Evolutionary conservation across 768 basidiomycete species (phyloP).

Genomic region (Macrolepiota fuliginosa): DNA sequence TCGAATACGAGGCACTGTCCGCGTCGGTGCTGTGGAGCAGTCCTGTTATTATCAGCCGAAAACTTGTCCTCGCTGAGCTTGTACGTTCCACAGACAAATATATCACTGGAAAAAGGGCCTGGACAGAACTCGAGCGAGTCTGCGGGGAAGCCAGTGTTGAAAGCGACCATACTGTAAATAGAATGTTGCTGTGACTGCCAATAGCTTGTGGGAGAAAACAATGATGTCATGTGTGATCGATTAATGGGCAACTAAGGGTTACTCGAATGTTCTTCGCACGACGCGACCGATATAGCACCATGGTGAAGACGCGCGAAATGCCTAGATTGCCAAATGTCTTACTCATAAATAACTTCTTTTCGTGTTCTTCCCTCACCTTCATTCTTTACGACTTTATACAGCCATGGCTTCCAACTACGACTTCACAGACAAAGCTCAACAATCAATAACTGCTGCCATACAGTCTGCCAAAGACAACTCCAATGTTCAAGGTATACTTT

Average conservation of each 20-base stretch:
- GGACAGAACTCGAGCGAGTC: slow-evolving; percentile 94
- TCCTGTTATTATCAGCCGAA: slow-evolving; percentile 11
- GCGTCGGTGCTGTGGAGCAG: slow-evolving; percentile 33
- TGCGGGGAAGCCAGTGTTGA: slow-evolving; percentile 80
- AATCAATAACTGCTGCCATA: slow-evolving; percentile 65
- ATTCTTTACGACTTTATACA: not conserved
- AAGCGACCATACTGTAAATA: slow-evolving; percentile 12
- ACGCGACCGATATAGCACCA: not conserved
- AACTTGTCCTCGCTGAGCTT: slow-evolving; percentile 52
- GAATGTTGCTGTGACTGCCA: not conserved
- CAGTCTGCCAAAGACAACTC: slow-evolving; percentile 85
- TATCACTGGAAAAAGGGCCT: slow-evolving; percentile 46
- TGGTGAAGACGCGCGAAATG: not conserved
- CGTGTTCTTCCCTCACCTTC: not conserved
- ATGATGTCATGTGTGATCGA: slow-evolving; percentile 8
- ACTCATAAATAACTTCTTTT: not conserved
- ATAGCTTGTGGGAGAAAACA: not conserved
- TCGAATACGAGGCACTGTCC: slow-evolving; percentile 77
- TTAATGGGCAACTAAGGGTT: not conserved
- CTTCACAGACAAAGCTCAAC: slow-evolving; percentile 83
- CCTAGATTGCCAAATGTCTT: slow-evolving; percentile 4
- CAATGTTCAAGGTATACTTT: slow-evolving; percentile 67
- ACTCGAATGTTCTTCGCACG: not conserved
- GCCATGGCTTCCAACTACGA: slow-evolving; percentile 62
- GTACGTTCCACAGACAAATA: slow-evolving; percentile 93